Evolutionary conservation across 2,329 filamentous ascomycete genomes (phyloP), one percentile per base, ranked within the genome.

Genomic region (Incumbomyces lentus): DNA sequence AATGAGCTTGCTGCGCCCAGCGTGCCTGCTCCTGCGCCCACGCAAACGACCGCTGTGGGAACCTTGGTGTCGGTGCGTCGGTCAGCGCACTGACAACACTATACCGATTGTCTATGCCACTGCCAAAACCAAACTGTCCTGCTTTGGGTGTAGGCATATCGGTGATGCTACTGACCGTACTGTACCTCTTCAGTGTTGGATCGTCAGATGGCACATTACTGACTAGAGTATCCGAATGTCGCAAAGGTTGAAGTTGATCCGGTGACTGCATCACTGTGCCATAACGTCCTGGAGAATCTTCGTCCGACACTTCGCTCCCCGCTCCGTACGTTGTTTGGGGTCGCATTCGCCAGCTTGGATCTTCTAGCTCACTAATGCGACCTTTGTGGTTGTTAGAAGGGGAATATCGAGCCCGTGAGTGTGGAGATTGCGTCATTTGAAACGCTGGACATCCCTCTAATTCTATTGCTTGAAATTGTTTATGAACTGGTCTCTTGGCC

Each of bases 21-120:
- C 30, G 31, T 10, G 31, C 14, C 33, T 45, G 42, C 42, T 38
- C 26, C 33, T 45, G 42, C 42, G 29, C 26, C 5, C 17, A 18
- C 13, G 33, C 34, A 30, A 45, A 45, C 6, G 16, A n/a, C 42
- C 6, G 12, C 19, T 38, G 33, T 16, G n/a, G 22, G 10, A 38
- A 38, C 14, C 16, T 37, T 16, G 33, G 42, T 16, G 42, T 30
- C 10, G 34, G 32, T 13, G 13, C n/a, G 2, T 45, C 42, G 7
- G 42, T 45, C 19, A 45, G 14, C 16, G 34, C 42, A 11, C 30
- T 36, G 6, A 44, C 40, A 5, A 44, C 40, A 44, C 40, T 44
- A 31, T 37, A 38, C n/a, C 42, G 11, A 22, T 30, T 45, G 17
- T 44, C 42, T 16, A 22, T 33, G n/a, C 29, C 26, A 17, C 38